These are phyloP conservation scores for Umbelopsis vinacea DNA, from an alignment of 192 early-diverging fungal genomes.

Conservation along the genomic window DNA sequence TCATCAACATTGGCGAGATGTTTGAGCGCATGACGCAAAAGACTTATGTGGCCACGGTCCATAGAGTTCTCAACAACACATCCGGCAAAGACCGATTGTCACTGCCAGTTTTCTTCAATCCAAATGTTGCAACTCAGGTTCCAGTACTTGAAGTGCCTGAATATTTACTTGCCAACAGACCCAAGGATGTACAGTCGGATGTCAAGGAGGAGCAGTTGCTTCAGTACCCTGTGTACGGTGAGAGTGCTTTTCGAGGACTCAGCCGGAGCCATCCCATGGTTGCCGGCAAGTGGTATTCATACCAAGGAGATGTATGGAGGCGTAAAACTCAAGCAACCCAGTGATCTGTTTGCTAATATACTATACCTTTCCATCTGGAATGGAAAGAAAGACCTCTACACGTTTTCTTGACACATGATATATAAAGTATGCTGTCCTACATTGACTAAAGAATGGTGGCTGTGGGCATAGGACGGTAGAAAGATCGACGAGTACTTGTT, in stretches of 20 bases:
- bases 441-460: too few species aligned
- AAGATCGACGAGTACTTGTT: too few species aligned
- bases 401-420: too few species aligned
- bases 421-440: too few species aligned
- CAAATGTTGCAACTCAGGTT: conserved; percentile 44
- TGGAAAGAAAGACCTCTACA: not conserved
- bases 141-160: conserved; percentile 38
- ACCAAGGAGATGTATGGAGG: conserved; percentile 24
- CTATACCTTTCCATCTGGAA: not conserved
- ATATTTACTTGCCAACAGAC: conserved; percentile 24
- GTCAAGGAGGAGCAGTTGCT: conserved; percentile 37
- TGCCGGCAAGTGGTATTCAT: conserved; percentile 33
- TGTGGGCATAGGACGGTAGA: too few species aligned
- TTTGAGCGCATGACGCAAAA: conserved; percentile 57
- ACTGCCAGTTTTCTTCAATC: conserved; percentile 62
- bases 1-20: conserved; percentile 70
- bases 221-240: conserved; percentile 38
- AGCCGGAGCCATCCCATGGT: conserved; percentile 35
- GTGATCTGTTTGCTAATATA: not conserved
- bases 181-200: conserved; percentile 41
- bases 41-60: conserved; percentile 57
- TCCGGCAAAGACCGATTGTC: conserved; percentile 54
- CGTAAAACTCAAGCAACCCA: not conserved
- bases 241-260: conserved; percentile 33
- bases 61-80: conserved; percentile 59